These are phyloP conservation scores for Camelina laxa DNA, from an alignment of 345 rosid species.

Conservation along the genomic window DNA sequence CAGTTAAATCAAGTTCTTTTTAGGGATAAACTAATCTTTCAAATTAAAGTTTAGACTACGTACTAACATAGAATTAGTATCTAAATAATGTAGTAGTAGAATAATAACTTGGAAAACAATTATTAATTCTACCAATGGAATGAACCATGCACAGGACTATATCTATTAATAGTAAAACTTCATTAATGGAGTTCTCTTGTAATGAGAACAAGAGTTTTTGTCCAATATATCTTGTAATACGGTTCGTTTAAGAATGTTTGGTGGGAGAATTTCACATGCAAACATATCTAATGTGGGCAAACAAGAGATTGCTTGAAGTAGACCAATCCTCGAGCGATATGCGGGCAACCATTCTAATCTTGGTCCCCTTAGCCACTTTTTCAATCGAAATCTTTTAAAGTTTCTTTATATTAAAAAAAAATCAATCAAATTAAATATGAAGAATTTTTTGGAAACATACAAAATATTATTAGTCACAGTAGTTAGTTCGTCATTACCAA, in stretches of 20 bases:
- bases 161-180: not conserved
- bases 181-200: not conserved
- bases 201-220: not conserved
- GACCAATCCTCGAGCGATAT: constrained; percentile 37
- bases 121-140: not conserved
- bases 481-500: constrained; percentile 24
- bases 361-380: constrained; percentile 40
- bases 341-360: constrained; percentile 38
- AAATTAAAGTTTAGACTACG: not conserved
- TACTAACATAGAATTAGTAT: not conserved
- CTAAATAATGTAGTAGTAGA: not conserved
- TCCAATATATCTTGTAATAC: not conserved
- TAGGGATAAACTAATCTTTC: not conserved
- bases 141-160: not conserved
- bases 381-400: constrained; percentile 1
- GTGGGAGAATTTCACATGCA: constrained; percentile 34
- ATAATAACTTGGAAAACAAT: not conserved
- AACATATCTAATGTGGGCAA: constrained; percentile 47
- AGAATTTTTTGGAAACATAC: constrained; percentile 1
- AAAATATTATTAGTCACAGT: constrained; percentile 3
- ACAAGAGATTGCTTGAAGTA: constrained; percentile 38
- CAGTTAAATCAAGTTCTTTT: not conserved
- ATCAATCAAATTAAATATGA: not conserved
- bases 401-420: not conserved
- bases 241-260: constrained; percentile 16